These are phyloP conservation scores for Zelonia costaricensis DNA, from an alignment of 208 protist species.

Conservation along the genomic window DNA sequence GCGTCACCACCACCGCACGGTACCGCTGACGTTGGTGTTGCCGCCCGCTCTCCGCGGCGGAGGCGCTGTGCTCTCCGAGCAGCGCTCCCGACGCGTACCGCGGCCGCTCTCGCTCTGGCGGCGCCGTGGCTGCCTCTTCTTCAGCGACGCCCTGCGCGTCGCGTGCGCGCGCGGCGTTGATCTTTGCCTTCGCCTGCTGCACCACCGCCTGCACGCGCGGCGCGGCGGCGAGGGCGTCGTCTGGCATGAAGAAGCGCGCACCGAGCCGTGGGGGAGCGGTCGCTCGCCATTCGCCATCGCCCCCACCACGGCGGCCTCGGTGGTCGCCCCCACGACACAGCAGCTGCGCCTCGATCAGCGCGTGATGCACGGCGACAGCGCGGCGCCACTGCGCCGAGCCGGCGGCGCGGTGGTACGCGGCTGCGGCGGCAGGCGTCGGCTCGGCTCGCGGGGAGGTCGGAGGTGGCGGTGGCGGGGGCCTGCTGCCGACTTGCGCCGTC, in stretches of 20 bases:
- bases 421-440: background rate
- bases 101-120: background rate
- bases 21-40: too few relatives aligned
- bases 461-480: conserved; percentile 11
- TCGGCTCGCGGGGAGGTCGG: background rate
- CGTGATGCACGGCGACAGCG: conserved; percentile 16
- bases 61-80: too few relatives aligned
- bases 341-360: conserved; percentile 11
- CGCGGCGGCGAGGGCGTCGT: conserved; percentile 27
- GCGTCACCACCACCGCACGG: too few relatives aligned
- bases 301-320: background rate
- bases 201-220: conserved; percentile 48
- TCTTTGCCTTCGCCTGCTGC: conserved; percentile 20
- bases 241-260: conserved; percentile 32
- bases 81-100: conserved; percentile 4
- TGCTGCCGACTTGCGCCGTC: conserved; percentile 36
- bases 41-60: too few relatives aligned
- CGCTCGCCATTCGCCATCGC: background rate
- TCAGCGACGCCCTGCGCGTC: background rate
- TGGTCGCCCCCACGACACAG: conserved; percentile 4
- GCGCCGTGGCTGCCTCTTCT: background rate
- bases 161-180: conserved; percentile 14
- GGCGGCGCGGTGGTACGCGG: conserved; percentile 10
- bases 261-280: background rate
- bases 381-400: conserved; percentile 13